Conservation (phyloP, 176 grass and related monocot species). For the Oropetium thomaeum region DNA sequence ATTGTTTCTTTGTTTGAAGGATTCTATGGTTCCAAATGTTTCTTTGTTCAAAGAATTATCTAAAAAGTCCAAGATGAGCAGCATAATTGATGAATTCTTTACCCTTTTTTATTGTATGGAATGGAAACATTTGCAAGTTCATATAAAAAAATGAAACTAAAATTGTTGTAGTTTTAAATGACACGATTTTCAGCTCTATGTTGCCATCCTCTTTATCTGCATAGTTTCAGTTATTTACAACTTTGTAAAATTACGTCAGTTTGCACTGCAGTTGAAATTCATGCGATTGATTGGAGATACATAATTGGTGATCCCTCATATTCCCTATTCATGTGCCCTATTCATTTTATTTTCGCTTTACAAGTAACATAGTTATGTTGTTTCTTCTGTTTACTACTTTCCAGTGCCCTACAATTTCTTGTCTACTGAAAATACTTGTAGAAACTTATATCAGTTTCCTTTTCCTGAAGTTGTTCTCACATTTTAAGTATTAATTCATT, state of each 20-base stretch:
- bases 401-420: not conserved
- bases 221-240: not conserved
- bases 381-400: not conserved
- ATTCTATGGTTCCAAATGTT: not conserved
- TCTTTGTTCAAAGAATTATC: not conserved
- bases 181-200: not conserved
- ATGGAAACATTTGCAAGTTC: not conserved
- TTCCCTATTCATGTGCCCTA: not conserved
- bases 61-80: not conserved
- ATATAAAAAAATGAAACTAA: not conserved
- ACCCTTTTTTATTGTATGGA: not conserved
- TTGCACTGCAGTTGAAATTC: not conserved
- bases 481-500: not conserved
- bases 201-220: not conserved
- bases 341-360: not conserved
- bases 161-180: not conserved
- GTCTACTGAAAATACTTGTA: not conserved
- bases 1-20: not conserved
- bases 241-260: not conserved
- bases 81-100: not conserved
- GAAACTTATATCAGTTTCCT: not conserved
- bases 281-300: not conserved
- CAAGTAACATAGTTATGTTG: not conserved
- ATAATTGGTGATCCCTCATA: not conserved
- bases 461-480: not conserved